These are phyloP conservation scores for Neurospora sp. DNA, from an alignment of 495 filamentous ascomycete species.

Conservation along the genomic window DNA sequence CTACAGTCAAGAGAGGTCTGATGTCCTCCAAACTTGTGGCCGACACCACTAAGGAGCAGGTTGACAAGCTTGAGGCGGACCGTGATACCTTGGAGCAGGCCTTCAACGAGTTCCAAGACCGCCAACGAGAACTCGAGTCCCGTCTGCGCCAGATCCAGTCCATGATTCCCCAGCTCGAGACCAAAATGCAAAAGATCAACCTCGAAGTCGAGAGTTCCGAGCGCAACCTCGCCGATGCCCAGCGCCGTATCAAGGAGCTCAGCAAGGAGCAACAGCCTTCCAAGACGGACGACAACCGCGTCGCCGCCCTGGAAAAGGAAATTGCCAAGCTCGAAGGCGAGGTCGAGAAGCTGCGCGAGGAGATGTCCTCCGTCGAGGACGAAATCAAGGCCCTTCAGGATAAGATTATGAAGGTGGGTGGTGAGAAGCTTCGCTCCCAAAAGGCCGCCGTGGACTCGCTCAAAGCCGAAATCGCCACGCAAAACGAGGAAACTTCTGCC, in stretches of 20 bases:
- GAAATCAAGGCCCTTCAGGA: constrained; percentile 86
- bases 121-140: constrained; percentile 65
- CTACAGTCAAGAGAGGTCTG: constrained; percentile 70
- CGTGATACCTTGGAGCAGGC: constrained; percentile 73
- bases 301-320: constrained; percentile 62
- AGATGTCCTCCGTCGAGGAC: constrained; percentile 76
- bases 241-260: constrained; percentile 75
- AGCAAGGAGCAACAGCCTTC: constrained; percentile 67
- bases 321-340: constrained; percentile 66
- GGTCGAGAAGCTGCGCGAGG: constrained; percentile 64
- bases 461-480: constrained; percentile 72
- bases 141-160: constrained; percentile 63
- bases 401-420: constrained; percentile 97
- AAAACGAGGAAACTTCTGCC: constrained; percentile 70
- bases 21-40: constrained; percentile 94
- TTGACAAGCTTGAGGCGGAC: constrained; percentile 74
- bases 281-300: constrained; percentile 63
- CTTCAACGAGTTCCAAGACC: constrained; percentile 70
- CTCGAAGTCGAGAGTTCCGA: constrained; percentile 83
- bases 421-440: constrained; percentile 80
- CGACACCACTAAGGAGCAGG: constrained; percentile 77
- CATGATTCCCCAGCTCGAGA: constrained; percentile 75
- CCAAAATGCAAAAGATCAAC: constrained; percentile 81
- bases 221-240: constrained; percentile 72
- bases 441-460: constrained; percentile 88